Conservation (phyloP, 768 basidiomycete genomes). For the Xerocomus brunneocitrinus region DNA sequence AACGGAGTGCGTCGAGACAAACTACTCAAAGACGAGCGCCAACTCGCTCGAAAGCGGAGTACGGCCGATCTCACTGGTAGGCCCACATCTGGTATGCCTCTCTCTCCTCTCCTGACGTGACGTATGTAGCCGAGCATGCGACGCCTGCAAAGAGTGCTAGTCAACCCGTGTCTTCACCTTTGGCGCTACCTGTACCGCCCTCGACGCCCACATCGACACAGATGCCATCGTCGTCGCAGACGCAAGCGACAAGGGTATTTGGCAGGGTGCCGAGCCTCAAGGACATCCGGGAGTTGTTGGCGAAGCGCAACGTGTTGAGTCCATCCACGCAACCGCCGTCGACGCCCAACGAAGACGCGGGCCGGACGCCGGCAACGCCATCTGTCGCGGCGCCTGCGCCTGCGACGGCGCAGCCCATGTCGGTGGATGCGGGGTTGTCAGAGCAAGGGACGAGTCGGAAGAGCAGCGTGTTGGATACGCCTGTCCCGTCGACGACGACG, state of each 20-base stretch:
- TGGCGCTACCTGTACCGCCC: too few species aligned
- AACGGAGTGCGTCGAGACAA: slow-evolving; percentile 18
- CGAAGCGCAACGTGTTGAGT: slow-evolving; percentile 5
- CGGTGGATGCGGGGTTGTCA: background rate
- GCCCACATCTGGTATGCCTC: too few species aligned
- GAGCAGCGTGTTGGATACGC: background rate
- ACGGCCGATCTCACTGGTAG: background rate
- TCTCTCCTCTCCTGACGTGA: background rate
- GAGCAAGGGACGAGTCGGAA: background rate
- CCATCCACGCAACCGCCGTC: background rate
- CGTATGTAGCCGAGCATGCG: background rate
- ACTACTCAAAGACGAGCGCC: background rate
- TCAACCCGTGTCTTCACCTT: background rate
- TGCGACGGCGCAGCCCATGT: too few species aligned
- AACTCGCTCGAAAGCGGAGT: background rate
- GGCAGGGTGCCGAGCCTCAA: slow-evolving; percentile 15
- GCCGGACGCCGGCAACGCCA: background rate
- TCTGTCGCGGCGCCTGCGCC: too few species aligned
- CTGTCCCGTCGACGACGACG: background rate
- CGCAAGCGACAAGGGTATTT: background rate
- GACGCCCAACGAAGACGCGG: background rate
- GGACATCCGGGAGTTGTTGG: slow-evolving; percentile 12
- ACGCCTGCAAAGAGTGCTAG: background rate
- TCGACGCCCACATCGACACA: background rate
- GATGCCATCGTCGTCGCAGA: background rate